Conservation (phyloP, 2,329 filamentous ascomycete species). For the Diaporthe sp. region DNA sequence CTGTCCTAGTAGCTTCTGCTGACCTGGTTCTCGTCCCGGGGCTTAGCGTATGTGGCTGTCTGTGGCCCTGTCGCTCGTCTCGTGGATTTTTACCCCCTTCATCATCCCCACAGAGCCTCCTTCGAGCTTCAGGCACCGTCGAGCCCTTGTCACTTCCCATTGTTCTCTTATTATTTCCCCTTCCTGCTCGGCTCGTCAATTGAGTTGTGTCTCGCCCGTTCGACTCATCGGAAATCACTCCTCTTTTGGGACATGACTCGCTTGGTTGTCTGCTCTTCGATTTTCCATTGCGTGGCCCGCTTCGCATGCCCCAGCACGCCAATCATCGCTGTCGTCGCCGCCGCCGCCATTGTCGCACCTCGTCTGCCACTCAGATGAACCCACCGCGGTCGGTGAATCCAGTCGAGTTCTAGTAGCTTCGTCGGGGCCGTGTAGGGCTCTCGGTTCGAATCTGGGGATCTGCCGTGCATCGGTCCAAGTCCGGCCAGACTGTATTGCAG, state of each 20-base stretch:
- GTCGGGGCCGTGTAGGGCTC: neutral
- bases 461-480: constrained; percentile 14
- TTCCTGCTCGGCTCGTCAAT: constrained; percentile 1
- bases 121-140: neutral
- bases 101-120: constrained; percentile 7
- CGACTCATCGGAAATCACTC: constrained; percentile 19
- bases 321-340: neutral
- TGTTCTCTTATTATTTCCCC: neutral
- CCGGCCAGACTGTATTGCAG: neutral
- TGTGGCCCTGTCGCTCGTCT: neutral
- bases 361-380: constrained; percentile 18
- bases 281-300: constrained; percentile 16
- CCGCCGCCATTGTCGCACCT: constrained; percentile 4
- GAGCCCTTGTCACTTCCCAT: neutral
- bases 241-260: constrained; percentile 33
- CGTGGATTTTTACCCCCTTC: constrained; percentile 33
- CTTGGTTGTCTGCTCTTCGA: constrained; percentile 18
- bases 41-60: neutral
- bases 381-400: constrained; percentile 18
- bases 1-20: neutral
- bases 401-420: constrained; percentile 25
- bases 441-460: constrained; percentile 3
- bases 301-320: constrained; percentile 2
- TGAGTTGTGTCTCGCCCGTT: constrained; percentile 3
- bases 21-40: neutral